phyloP scores from a whole-genome alignment of 192 early-diverging fungal species.

The Backusella liffmaniae region DNA sequence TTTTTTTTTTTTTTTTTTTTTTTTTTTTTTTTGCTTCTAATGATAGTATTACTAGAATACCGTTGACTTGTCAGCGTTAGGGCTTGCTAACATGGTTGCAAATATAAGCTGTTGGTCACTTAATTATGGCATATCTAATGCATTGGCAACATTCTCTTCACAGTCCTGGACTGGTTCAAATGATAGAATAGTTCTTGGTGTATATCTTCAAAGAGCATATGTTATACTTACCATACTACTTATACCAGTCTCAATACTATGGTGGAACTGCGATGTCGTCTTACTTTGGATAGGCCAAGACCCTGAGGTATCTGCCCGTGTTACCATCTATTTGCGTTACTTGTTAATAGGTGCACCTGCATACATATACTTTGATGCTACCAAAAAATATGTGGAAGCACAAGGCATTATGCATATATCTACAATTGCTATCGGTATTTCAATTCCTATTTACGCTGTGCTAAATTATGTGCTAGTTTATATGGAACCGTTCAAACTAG shows the following conservation, averaged over 20 bases:
- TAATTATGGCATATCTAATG: conserved; percentile 62
- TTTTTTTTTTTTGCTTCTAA: background rate
- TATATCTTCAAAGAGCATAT: conserved; percentile 79
- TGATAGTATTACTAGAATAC: conserved; percentile 29
- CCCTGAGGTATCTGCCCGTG: conserved; percentile 58
- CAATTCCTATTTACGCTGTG: conserved; percentile 69
- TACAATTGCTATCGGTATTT: conserved; percentile 68
- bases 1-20: no score
- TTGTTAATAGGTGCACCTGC: conserved; percentile 74
- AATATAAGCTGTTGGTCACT: conserved; percentile 66
- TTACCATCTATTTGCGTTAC: conserved; percentile 59
- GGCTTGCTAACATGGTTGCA: conserved; percentile 70
- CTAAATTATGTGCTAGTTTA: conserved; percentile 81
- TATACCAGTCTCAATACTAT: conserved; percentile 66
- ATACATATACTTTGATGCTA: conserved; percentile 76
- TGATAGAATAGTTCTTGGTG: conserved; percentile 63
- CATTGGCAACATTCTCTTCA: conserved; percentile 74
- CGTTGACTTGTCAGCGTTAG: conserved; percentile 63
- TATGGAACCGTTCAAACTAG: conserved; percentile 61
- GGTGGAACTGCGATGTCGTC: conserved; percentile 68
- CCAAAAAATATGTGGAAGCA: conserved; percentile 82
- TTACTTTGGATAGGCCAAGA: conserved; percentile 77
- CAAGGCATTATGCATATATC: conserved; percentile 89
- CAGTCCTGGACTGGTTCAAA: conserved; percentile 67
- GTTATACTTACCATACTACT: conserved; percentile 72